Conservation (phyloP, 805 yeast species). For the Hanseniaspora guilliermondii region DNA sequence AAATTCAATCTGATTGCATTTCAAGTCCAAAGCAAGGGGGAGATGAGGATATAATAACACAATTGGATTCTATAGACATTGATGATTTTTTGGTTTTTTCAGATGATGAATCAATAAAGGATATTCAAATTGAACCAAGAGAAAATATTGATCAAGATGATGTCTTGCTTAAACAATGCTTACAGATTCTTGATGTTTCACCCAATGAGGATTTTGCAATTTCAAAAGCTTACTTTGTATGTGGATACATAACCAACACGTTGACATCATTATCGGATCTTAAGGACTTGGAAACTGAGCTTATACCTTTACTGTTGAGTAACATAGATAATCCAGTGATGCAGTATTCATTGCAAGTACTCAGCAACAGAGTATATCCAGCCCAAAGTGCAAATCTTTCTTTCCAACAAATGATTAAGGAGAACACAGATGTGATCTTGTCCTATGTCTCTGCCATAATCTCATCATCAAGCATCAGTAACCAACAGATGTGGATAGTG, state of each 20-base stretch:
- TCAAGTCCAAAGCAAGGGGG: not conserved
- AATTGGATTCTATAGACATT: not conserved
- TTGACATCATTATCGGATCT: not conserved
- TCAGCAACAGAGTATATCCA: not conserved
- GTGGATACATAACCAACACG: not conserved
- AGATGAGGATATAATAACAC: not conserved
- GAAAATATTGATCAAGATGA: too few relatives aligned
- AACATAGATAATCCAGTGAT: not conserved
- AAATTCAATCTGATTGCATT: not conserved
- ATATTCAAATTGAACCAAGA: not conserved
- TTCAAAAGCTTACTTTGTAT: not conserved
- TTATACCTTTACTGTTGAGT: not conserved
- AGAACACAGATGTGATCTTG: constrained; percentile 1
- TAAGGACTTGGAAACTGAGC: not conserved
- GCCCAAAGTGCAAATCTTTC: not conserved
- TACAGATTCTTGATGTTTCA: not conserved
- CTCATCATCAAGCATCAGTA: not conserved
- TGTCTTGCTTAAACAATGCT: not conserved
- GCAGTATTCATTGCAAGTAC: not conserved
- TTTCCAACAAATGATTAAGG: not conserved
- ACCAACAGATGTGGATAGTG: not conserved
- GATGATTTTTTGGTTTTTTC: constrained; percentile 4
- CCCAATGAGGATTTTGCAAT: not conserved
- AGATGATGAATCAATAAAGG: constrained; percentile 1
- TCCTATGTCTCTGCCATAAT: constrained; percentile 1